Evolutionary conservation across 1,284 basidiomycete genomes (phyloP).

Genomic region (Irpex lacteus): DNA sequence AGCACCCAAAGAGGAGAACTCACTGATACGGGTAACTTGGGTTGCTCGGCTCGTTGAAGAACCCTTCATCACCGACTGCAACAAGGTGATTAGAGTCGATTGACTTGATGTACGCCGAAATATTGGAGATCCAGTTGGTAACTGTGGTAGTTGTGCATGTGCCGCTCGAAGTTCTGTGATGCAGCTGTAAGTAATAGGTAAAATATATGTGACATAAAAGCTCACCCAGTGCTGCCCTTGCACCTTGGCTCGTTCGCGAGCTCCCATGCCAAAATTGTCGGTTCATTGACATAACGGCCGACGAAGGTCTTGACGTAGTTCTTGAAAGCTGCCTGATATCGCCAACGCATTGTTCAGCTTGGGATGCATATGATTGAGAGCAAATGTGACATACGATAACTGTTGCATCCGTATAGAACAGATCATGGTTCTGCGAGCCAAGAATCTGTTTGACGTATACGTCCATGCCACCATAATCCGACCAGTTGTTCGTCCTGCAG

Average conservation of each 20-base stretch:
- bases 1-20: too few species aligned
- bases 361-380: too few species aligned
- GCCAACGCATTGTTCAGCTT: not conserved
- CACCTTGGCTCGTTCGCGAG: conserved; percentile 40
- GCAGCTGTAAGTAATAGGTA: not conserved
- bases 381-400: conserved; percentile 27
- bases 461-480: conserved; percentile 52
- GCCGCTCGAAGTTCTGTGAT: conserved; percentile 24
- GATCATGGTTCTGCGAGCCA: conserved; percentile 34
- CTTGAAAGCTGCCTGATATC: conserved; percentile 35
- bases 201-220: not conserved
- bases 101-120: conserved; percentile 34
- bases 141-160: conserved; percentile 30
- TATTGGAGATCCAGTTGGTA: conserved; percentile 29
- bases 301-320: conserved; percentile 39
- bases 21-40: conserved; percentile 53
- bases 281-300: conserved; percentile 38
- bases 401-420: conserved; percentile 40
- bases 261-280: conserved; percentile 38
- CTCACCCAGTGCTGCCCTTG: conserved; percentile 31
- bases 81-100: conserved; percentile 35
- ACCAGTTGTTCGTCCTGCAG: conserved; percentile 59
- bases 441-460: conserved; percentile 40
- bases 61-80: conserved; percentile 59
- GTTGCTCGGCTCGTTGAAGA: conserved; percentile 49